Base-by-base conservation (phyloP, 768 basidiomycete species). In the Suillus sp. region DNA sequence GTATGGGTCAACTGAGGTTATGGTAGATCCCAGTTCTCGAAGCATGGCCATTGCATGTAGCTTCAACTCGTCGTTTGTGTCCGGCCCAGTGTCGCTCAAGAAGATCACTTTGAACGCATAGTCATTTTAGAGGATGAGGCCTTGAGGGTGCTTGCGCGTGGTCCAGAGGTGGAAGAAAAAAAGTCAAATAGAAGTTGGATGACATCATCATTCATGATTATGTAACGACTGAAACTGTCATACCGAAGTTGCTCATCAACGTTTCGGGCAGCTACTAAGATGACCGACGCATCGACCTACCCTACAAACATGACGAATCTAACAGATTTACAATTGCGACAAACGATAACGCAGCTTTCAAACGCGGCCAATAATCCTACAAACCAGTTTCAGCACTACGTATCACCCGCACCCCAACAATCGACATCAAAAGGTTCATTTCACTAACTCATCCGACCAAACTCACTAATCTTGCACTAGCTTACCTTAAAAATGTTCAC, bases 401-500 rank as follows among this genome's bases (percentile, higher is more conserved):
- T 69, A 51, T 65, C 75, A 35, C 58, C 76, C 14, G 67, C 77
- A 61, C 69, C 78, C 18, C 75, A 68, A 62, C 45, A 63, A 27
- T 69, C 66, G 8, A 69, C 71, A 37, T 68, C 74, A 30, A 77
- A 76, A 62, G 75, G 75, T 77, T 47, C 51, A 64, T 37, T 43
- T 18, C 42, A 16, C 34, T 13, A 20, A 32, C 22, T 40, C 59
- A 14, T 56, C 18, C 22, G 45, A n/a, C 25, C 13, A 47, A 45
- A 35, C 34, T 57, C 38, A 30, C 30, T 57, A 13, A 65, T 68
- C 56, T 34, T 18, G 16, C 10, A 30, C 38, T 50, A 85, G 84
- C 83, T 2, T 91, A 91, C 70, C 78, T 84, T 64, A 89, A 86
- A 80, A 91, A 91, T 67, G 78, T 91, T 18, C 83, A 87, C 37